Evolutionary conservation across 2,329 filamentous ascomycete species (phyloP).

Genomic region (Ascochyta pisi): DNA sequence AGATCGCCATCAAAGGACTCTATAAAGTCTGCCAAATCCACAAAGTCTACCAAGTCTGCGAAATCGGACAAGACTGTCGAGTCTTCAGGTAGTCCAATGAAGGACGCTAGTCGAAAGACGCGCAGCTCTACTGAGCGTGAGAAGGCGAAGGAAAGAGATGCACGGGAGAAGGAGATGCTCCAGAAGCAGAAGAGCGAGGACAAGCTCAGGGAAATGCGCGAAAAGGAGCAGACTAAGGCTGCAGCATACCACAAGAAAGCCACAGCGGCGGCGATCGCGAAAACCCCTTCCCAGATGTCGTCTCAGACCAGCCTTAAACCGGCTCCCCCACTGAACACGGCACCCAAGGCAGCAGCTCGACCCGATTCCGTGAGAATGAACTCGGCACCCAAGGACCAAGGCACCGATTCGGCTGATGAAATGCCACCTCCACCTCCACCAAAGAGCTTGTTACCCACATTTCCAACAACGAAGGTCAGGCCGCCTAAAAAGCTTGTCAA

Average conservation of each 20-base stretch:
- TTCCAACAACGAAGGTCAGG: constrained; percentile 48
- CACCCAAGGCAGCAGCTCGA: constrained; percentile 40
- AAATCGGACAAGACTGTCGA: constrained; percentile 37
- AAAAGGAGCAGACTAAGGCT: constrained; percentile 74
- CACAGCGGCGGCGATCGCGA: constrained; percentile 48
- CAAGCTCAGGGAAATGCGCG: constrained; percentile 71
- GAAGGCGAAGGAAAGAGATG: constrained; percentile 65
- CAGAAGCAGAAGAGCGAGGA: constrained; percentile 68
- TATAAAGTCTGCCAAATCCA: constrained; percentile 38
- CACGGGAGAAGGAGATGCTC: constrained; percentile 63
- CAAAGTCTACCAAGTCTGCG: constrained; percentile 35
- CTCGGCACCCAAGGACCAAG: constrained; percentile 30
- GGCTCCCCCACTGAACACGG: constrained; percentile 50
- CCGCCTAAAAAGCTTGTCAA: constrained; percentile 62
- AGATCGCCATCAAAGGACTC: constrained; percentile 48
- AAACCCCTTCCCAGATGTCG: constrained; percentile 57
- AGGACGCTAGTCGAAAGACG: constrained; percentile 56
- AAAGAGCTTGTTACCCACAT: constrained; percentile 57
- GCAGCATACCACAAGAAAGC: constrained; percentile 52
- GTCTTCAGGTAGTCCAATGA: constrained; percentile 41
- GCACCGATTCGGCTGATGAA: constrained; percentile 55
- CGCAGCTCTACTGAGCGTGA: constrained; percentile 67
- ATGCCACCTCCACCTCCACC: constrained; percentile 69
- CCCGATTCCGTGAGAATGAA: constrained; percentile 37
- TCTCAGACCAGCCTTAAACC: constrained; percentile 42